Percentiles rank a stretch among this genome's conserved stretches.
phyloP scores from a whole-genome alignment of 805 yeast species.

The Ogataea paradorogensis region DNA sequence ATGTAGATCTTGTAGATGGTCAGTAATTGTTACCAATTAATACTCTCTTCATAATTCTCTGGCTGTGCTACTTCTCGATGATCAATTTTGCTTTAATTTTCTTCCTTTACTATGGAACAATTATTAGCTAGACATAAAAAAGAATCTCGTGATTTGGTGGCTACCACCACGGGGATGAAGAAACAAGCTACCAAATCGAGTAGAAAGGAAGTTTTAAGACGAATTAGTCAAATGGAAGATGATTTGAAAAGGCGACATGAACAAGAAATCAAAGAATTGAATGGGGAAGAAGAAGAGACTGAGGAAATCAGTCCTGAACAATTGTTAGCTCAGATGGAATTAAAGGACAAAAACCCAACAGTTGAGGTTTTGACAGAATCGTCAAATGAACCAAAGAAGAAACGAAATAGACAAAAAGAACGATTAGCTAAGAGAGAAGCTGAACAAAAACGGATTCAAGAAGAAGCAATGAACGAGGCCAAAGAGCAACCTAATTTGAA shows the following conservation, averaged over 20 bases:
- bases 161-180: slow-evolving; percentile 69
- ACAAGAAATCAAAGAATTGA: slow-evolving; percentile 41
- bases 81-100: background rate
- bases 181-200: slow-evolving; percentile 82
- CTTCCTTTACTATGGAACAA: slow-evolving; percentile 37
- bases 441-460: slow-evolving; percentile 56
- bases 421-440: slow-evolving; percentile 74
- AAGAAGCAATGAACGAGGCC: slow-evolving; percentile 74
- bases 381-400: slow-evolving; percentile 31
- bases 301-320: slow-evolving; percentile 61
- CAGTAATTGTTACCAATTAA: too few species aligned
- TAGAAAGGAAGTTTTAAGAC: slow-evolving; percentile 59
- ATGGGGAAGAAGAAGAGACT: slow-evolving; percentile 7
- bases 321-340: slow-evolving; percentile 56
- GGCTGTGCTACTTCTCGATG: too few species aligned
- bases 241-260: slow-evolving; percentile 54
- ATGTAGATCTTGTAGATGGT: too few species aligned
- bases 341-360: slow-evolving; percentile 31
- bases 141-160: slow-evolving; percentile 64
- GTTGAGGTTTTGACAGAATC: slow-evolving; percentile 17
- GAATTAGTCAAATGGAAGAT: slow-evolving; percentile 58
- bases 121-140: slow-evolving; percentile 61
- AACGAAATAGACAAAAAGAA: slow-evolving; percentile 83
- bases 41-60: too few species aligned
- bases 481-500: slow-evolving; percentile 61